phyloP scores from a whole-genome alignment of 768 basidiomycete species.

The Macrolepiota fuliginosa region DNA sequence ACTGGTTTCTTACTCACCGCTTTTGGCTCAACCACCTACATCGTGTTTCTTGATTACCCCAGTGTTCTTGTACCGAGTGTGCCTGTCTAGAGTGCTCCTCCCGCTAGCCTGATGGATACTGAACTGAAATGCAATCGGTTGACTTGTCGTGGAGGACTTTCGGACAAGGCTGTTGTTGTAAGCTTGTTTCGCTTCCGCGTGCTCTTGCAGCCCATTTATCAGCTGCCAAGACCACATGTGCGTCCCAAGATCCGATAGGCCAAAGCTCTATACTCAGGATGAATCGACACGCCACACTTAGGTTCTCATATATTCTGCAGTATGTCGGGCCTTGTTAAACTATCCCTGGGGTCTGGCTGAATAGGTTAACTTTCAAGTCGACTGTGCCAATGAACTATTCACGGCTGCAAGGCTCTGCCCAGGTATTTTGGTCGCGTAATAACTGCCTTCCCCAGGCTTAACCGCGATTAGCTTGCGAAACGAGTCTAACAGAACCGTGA shows the following conservation, averaged over 20 bases:
- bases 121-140: slow-evolving; percentile 80
- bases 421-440: slow-evolving; percentile 35
- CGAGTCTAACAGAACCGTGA: slow-evolving; percentile 76
- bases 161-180: slow-evolving; percentile 85
- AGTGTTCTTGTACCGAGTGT: not conserved
- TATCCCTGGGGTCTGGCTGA: not conserved
- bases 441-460: not conserved
- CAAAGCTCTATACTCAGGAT: not conserved
- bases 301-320: slow-evolving; percentile 89
- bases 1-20: not conserved
- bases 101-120: slow-evolving; percentile 54
- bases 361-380: slow-evolving; percentile 43
- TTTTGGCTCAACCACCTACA: too few species aligned
- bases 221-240: slow-evolving; percentile 26
- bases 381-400: slow-evolving; percentile 84
- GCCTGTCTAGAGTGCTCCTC: not conserved
- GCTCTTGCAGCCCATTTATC: not conserved
- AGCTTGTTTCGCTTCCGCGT: slow-evolving; percentile 26
- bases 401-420: slow-evolving; percentile 76
- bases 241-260: slow-evolving; percentile 8
- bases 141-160: slow-evolving; percentile 63
- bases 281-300: slow-evolving; percentile 23
- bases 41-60: not conserved
- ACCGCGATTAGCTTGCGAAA: slow-evolving; percentile 65
- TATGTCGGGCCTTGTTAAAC: slow-evolving; percentile 26